Percentiles rank a stretch among this genome's conserved stretches.
These are phyloP conservation scores for Phytophthora syringae DNA, from an alignment of 352 stramenopile species.

Conservation along the genomic window DNA sequence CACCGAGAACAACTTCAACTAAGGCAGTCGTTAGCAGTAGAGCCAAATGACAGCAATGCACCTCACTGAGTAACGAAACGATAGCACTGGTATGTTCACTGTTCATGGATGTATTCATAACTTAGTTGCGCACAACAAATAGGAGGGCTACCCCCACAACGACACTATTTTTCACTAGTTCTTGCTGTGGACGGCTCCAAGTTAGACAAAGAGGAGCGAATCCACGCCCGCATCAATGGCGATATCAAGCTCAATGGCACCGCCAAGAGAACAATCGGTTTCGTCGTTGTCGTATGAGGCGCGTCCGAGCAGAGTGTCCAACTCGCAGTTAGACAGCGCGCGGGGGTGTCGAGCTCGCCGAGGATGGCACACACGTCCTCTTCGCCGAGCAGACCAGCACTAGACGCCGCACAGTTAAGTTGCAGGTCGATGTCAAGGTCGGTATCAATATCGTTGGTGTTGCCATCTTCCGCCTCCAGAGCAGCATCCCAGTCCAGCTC, in stretches of 20 bases:
- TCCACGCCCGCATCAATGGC: constrained; percentile 4
- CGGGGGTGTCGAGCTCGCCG: background rate
- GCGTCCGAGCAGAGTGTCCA: constrained; percentile 15
- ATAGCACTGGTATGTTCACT: too few relatives aligned
- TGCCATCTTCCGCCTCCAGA: background rate
- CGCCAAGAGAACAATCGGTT: background rate
- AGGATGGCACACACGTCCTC: constrained; percentile 16
- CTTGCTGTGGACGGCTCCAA: background rate
- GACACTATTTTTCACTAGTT: background rate
- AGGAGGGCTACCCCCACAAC: background rate
- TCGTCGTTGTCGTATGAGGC: background rate
- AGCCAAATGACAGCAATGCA: too few relatives aligned
- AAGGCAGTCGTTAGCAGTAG: too few relatives aligned
- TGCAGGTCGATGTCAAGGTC: background rate
- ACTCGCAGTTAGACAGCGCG: constrained; percentile 2
- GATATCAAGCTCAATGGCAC: background rate
- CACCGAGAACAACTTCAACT: background rate
- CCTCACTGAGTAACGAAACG: background rate
- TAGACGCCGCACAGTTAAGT: background rate
- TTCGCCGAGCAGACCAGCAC: constrained; percentile 7
- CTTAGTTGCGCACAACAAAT: background rate
- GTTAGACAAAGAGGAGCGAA: background rate
- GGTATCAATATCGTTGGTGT: background rate
- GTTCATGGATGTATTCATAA: too few relatives aligned
- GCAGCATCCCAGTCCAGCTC: constrained; percentile 27